Evolutionary conservation across 1,284 basidiomycete genomes (phyloP), one percentile per base, ranked within the genome.

Genomic region (Hymenochaete sp.): DNA sequence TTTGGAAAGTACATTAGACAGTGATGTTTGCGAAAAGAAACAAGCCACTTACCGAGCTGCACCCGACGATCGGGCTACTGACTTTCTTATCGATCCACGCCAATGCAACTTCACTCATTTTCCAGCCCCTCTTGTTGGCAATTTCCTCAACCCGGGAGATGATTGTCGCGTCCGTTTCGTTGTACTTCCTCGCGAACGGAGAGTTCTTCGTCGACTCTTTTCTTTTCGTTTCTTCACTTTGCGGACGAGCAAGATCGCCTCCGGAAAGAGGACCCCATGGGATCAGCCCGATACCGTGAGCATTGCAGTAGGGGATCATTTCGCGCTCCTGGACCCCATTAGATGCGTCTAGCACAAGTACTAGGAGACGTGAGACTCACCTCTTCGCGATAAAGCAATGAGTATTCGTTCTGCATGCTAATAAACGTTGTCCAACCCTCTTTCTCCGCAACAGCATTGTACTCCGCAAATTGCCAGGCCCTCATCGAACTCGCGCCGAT

Each of bases 251-350:
- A 9, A 72, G 66, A 31, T 53, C 29, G 7, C 72, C 72, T 2
- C 48, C 51, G 3, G 57, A 51, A 7, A 74, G 62, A 1, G 68
- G 67, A 0, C 60, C 56, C 61, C 62, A 72, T 1, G 67, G 61
- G 9, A 73, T 65, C 29, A 73, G 52, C 0, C 70, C 67, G 38
- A 72, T 71, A 18, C 70, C 72, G 11, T 70, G 59, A 48, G 60
- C 64, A 4, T 66, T 61, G 57, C 69, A 72, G 56, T 69, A 75
- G 2, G 61, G 59, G 13, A 68, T 54, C 67, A 73, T 69, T 50
- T 73, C 71, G 0, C 61, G 56, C 47, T 76, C 73, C 68, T 72
- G 26, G 8, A 16, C n/a, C 19, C 22, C n/a, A 9, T 4, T n/a
- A n/a, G n/a, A n/a, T n/a, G n/a, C n/a, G n/a, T n/a, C n/a, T n/a